A percentile compares a stretch with the other conserved stretches of the same genome.
phyloP scores from a whole-genome alignment of 2,329 filamentous ascomycete genomes.

The Monosporascus sp. region DNA sequence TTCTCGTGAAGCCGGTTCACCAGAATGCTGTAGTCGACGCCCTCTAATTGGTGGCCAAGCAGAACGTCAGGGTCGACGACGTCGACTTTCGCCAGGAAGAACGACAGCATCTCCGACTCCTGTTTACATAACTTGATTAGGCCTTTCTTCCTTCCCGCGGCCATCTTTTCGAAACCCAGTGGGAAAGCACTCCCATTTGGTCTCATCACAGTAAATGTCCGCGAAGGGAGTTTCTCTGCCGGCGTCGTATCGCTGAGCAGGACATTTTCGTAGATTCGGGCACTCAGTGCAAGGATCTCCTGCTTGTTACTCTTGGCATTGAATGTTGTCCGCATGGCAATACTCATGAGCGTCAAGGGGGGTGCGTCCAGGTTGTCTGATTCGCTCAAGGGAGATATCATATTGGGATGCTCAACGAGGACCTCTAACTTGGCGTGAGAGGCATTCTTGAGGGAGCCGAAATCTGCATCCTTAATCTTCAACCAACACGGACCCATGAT shows the following conservation, averaged over 20 bases:
- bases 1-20: conserved; percentile 82
- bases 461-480: conserved; percentile 81
- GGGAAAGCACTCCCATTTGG: conserved; percentile 75
- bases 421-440: conserved; percentile 97
- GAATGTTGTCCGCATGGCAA: conserved; percentile 81
- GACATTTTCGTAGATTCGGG: conserved; percentile 87
- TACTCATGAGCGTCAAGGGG: conserved; percentile 91
- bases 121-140: conserved; percentile 76
- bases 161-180: conserved; percentile 76
- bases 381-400: conserved; percentile 68
- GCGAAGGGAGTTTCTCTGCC: conserved; percentile 81
- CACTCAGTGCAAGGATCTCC: conserved; percentile 87
- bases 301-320: conserved; percentile 94
- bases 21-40: conserved; percentile 90
- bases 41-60: conserved; percentile 92
- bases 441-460: conserved; percentile 78
- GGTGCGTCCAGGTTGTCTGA: conserved; percentile 78
- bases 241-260: conserved; percentile 82
- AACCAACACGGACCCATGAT: conserved; percentile 99
- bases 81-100: conserved; percentile 85
- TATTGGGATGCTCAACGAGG: conserved; percentile 70
- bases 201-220: conserved; percentile 87
- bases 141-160: conserved; percentile 66
- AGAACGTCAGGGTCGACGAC: conserved; percentile 89
- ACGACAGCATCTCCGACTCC: conserved; percentile 78